Evolutionary conservation across 352 stramenopile species (phyloP).

Genomic region (Phytopythium litorale): DNA sequence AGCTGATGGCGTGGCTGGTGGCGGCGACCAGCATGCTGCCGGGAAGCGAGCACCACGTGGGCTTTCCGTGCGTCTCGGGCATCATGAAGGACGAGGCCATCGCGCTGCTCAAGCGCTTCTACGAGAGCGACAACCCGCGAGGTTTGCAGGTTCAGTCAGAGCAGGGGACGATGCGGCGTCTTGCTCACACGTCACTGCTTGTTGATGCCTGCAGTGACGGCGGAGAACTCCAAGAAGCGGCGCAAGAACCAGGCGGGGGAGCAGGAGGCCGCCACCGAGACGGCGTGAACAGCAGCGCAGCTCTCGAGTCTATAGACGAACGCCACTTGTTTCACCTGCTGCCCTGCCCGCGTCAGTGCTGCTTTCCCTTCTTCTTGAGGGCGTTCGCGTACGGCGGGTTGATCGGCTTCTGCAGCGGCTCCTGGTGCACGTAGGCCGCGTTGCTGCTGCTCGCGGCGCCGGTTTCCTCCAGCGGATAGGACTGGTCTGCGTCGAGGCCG

Average conservation of each 20-base stretch:
- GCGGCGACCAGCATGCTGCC: slow-evolving; percentile 21
- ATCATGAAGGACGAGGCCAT: slow-evolving; percentile 86
- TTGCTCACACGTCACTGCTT: background rate
- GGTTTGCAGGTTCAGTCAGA: slow-evolving; percentile 23
- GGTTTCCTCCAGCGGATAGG: slow-evolving; percentile 64
- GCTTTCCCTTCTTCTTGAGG: slow-evolving; percentile 43
- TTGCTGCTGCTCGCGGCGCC: slow-evolving; percentile 6
- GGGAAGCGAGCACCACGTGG: slow-evolving; percentile 38
- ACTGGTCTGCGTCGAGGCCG: slow-evolving; percentile 80
- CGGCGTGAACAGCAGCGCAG: background rate
- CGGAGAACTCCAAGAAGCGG: slow-evolving; percentile 79
- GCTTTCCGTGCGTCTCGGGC: slow-evolving; percentile 61
- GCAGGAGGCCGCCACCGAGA: background rate
- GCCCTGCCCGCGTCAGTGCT: slow-evolving; percentile 16
- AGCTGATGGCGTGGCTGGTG: slow-evolving; percentile 8
- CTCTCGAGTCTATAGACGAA: background rate
- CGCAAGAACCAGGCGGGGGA: slow-evolving; percentile 39
- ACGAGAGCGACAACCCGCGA: slow-evolving; percentile 86
- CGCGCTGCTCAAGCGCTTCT: slow-evolving; percentile 84
- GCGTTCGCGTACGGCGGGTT: slow-evolving; percentile 83
- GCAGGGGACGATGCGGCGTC: background rate
- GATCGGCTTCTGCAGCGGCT: slow-evolving; percentile 81
- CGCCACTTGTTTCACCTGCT: background rate
- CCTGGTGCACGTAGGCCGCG: slow-evolving; percentile 56
- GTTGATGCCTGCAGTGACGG: slow-evolving; percentile 17